Evolutionary conservation across 805 yeast genomes (phyloP).

Genomic region (Candida pseudofarinosa): DNA sequence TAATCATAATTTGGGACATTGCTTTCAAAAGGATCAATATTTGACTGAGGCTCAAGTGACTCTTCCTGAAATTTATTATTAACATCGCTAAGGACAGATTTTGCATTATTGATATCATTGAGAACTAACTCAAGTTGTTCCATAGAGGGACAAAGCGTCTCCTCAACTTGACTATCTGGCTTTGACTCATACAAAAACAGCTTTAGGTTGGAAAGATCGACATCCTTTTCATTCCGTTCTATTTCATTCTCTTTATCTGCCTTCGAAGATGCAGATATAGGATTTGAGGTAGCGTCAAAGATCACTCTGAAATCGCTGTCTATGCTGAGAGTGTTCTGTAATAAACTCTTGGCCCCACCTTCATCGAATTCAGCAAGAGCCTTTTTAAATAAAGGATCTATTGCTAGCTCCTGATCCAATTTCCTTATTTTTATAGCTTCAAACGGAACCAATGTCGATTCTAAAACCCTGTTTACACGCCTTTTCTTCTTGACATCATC

Average conservation of each 20-base stretch:
- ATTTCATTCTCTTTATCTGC: neutral
- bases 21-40: constrained; percentile 4
- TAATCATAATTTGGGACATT: constrained; percentile 20
- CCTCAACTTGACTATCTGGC: constrained; percentile 15
- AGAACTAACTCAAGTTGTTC: constrained; percentile 55
- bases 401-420: constrained; percentile 24
- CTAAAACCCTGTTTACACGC: constrained; percentile 30
- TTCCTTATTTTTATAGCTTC: constrained; percentile 7
- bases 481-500: constrained; percentile 20
- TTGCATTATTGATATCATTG: constrained; percentile 52
- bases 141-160: constrained; percentile 68
- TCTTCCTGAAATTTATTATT: constrained; percentile 27
- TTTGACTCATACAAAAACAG: constrained; percentile 18
- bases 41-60: constrained; percentile 4
- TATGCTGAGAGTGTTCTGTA: constrained; percentile 21
- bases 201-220: constrained; percentile 18
- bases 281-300: constrained; percentile 11
- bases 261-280: neutral
- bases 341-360: constrained; percentile 27
- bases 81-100: constrained; percentile 36
- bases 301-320: constrained; percentile 21
- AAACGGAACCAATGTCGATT: constrained; percentile 28
- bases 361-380: constrained; percentile 28
- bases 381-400: constrained; percentile 27
- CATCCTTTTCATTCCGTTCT: constrained; percentile 14